Conservation (phyloP, 208 protist species). For the Crithidia mellificae region DNA sequence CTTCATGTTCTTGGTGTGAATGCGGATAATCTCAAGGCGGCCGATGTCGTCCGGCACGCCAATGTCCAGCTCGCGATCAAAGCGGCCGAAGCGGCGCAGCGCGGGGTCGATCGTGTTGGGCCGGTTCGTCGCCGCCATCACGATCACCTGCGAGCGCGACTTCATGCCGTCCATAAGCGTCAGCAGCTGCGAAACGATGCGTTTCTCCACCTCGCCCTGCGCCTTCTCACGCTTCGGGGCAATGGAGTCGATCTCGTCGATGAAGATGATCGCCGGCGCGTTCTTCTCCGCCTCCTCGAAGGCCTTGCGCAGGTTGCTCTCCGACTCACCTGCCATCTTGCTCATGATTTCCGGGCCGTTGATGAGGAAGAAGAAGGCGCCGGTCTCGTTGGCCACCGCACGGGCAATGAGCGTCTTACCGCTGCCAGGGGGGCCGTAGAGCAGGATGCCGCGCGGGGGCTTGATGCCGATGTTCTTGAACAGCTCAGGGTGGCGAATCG, state of each 20-base stretch:
- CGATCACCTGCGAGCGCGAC: slow-evolving; percentile 97
- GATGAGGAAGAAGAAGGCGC: slow-evolving; percentile 99
- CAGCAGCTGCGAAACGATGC: slow-evolving; percentile 99
- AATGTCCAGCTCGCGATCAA: slow-evolving; percentile 99
- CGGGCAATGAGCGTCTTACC: slow-evolving; percentile 99
- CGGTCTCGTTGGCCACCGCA: slow-evolving; percentile 99
- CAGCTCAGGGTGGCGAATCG: slow-evolving; percentile 98
- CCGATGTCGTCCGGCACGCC: slow-evolving; percentile 99
- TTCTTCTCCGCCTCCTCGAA: slow-evolving; percentile 99
- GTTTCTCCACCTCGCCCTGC: slow-evolving; percentile 99
- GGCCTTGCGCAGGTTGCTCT: slow-evolving; percentile 99
- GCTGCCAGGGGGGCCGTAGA: slow-evolving; percentile 99
- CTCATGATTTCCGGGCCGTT: slow-evolving; percentile 99
- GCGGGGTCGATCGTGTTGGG: slow-evolving; percentile 99
- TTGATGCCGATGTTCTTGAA: slow-evolving; percentile 99
- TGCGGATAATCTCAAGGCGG: slow-evolving; percentile 98
- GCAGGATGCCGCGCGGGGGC: slow-evolving; percentile 96
- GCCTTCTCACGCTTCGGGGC: slow-evolving; percentile 99
- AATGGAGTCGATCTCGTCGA: slow-evolving; percentile 99
- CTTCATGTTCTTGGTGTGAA: slow-evolving; percentile 99
- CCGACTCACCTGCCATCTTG: slow-evolving; percentile 99
- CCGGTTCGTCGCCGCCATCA: slow-evolving; percentile 99
- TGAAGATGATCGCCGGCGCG: slow-evolving; percentile 99
- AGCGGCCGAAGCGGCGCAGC: slow-evolving; percentile 99
- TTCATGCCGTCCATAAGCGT: slow-evolving; percentile 99